Evolutionary conservation across 495 filamentous ascomycete genomes (phyloP).

Genomic region (Acidomyces sp.): DNA sequence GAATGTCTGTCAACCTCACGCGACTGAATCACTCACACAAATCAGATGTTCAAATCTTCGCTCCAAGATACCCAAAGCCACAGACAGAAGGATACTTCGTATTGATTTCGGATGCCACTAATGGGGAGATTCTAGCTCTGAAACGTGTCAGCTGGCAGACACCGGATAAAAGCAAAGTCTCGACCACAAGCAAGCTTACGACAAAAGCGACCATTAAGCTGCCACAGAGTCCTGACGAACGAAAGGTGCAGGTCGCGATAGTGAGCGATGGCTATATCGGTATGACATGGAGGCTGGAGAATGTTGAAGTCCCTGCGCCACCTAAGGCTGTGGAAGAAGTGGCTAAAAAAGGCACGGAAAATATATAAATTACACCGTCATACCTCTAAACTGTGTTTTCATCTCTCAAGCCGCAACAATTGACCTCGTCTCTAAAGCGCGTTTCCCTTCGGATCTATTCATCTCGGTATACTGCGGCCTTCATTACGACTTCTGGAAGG

Average conservation of each 20-base stretch:
- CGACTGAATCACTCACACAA: slow-evolving; percentile 45
- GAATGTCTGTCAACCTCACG: slow-evolving; percentile 48
- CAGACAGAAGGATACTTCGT: slow-evolving; percentile 93
- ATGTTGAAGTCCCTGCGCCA: slow-evolving; percentile 38
- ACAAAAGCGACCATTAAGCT: slow-evolving; percentile 50
- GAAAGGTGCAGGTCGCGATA: slow-evolving; percentile 55
- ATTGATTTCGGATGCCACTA: slow-evolving; percentile 48
- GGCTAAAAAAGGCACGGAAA: slow-evolving; percentile 18
- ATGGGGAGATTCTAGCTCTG: slow-evolving; percentile 68
- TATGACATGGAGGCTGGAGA: slow-evolving; percentile 52
- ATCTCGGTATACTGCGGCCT: too few relatives aligned
- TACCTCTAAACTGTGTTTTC: too few relatives aligned
- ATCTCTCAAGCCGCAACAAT: too few relatives aligned
- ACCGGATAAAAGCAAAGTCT: slow-evolving; percentile 18
- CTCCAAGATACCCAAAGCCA: slow-evolving; percentile 82
- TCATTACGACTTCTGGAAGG: too few relatives aligned
- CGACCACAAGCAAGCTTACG: slow-evolving; percentile 25
- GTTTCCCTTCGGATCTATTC: too few relatives aligned
- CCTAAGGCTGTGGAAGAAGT: slow-evolving; percentile 28
- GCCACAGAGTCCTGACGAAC: slow-evolving; percentile 32
- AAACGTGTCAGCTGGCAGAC: slow-evolving; percentile 70
- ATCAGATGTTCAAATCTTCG: slow-evolving; percentile 60
- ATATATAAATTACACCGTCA: not conserved
- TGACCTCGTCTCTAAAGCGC: too few relatives aligned
- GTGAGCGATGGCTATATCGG: slow-evolving; percentile 79